Percentiles rank a stretch among this genome's conserved stretches.
phyloP scores from a whole-genome alignment of 1,284 basidiomycete genomes.

The Papiliotrema flavescens region DNA sequence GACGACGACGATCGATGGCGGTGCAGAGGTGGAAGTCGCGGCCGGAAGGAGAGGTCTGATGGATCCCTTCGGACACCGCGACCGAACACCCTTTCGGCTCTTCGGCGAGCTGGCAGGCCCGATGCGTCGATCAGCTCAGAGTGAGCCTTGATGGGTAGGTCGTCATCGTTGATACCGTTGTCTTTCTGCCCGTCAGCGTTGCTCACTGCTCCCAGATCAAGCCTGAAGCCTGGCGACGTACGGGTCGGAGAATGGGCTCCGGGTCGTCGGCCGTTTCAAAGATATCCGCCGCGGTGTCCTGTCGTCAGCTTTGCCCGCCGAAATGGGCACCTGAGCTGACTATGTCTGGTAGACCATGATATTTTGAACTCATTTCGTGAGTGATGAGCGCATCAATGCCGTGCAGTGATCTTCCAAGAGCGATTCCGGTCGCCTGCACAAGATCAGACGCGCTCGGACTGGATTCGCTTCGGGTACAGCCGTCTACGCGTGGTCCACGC shows the following conservation, averaged over 20 bases:
- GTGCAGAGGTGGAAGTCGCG: slow-evolving; percentile 17
- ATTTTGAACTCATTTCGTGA: slow-evolving; percentile 57
- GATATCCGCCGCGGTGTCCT: slow-evolving; percentile 83
- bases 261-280: slow-evolving; percentile 80
- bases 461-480: too few species aligned
- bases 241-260: slow-evolving; percentile 25
- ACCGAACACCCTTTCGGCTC: slow-evolving; percentile 28
- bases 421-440: too few species aligned
- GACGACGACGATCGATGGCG: slow-evolving; percentile 13
- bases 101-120: slow-evolving; percentile 20
- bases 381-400: not conserved
- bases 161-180: slow-evolving; percentile 17
- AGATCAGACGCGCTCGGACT: too few species aligned
- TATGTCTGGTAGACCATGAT: slow-evolving; percentile 84
- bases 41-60: slow-evolving; percentile 14
- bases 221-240: slow-evolving; percentile 10
- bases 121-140: slow-evolving; percentile 27
- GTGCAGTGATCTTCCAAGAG: too few species aligned
- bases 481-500: too few species aligned
- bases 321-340: slow-evolving; percentile 52
- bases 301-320: too few species aligned
- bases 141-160: slow-evolving; percentile 7
- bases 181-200: slow-evolving; percentile 16
- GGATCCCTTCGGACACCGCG: slow-evolving; percentile 18
- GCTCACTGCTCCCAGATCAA: not conserved